These are phyloP conservation scores for Cladosporium sp. DNA, from an alignment of 2,329 filamentous ascomycete genomes.

Conservation along the genomic window DNA sequence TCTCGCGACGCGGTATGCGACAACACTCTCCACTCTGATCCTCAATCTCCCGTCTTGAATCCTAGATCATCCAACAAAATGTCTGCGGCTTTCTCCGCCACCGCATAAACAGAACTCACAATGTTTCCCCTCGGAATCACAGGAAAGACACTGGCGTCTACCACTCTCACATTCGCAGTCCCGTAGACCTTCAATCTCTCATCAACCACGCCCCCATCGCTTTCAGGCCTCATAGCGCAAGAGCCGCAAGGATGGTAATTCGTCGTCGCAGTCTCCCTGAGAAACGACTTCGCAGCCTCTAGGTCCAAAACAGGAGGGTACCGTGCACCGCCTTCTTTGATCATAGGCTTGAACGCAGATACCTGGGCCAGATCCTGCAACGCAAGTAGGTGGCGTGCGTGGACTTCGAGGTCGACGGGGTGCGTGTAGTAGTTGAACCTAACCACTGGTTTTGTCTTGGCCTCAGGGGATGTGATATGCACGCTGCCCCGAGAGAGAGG, in stretches of 20 bases:
- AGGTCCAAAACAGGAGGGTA: constrained; percentile 12
- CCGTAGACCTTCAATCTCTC: constrained; percentile 32
- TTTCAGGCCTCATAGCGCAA: constrained; percentile 26
- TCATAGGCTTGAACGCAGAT: constrained; percentile 30
- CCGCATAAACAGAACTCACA: constrained; percentile 25
- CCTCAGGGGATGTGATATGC: constrained; percentile 21
- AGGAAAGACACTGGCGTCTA: constrained; percentile 32
- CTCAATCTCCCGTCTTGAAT: neutral
- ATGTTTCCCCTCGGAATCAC: constrained; percentile 28
- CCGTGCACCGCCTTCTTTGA: constrained; percentile 16
- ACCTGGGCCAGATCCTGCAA: constrained; percentile 37
- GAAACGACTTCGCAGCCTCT: constrained; percentile 19
- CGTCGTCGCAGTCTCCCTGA: constrained; percentile 13
- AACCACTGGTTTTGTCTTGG: constrained; percentile 19
- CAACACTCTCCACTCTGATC: no score
- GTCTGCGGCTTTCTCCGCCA: constrained; percentile 29
- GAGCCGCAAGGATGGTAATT: constrained; percentile 38
- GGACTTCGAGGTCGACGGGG: constrained; percentile 25
- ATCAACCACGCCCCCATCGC: constrained; percentile 29
- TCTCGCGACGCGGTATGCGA: no score
- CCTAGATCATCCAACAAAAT: constrained; percentile 24
- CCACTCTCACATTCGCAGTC: constrained; percentile 30
- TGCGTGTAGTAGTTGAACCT: constrained; percentile 26
- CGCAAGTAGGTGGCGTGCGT: constrained; percentile 25
- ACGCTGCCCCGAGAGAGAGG: constrained; percentile 23